Conservation (phyloP, 257 asterid species). For the Handroanthus guayacan region DNA sequence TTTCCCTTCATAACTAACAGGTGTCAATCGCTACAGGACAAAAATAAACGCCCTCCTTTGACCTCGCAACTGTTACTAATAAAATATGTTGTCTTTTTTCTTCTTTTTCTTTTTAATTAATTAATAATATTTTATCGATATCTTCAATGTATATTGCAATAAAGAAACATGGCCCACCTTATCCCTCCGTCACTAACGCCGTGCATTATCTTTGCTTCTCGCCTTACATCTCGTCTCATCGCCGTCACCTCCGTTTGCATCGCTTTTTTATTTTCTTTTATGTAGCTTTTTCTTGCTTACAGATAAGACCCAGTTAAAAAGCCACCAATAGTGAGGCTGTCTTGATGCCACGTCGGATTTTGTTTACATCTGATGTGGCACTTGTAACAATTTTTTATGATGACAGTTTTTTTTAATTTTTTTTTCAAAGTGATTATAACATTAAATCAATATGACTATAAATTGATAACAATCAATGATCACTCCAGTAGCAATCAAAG, state of each 20-base stretch:
- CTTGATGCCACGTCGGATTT: constrained; percentile 36
- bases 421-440: neutral
- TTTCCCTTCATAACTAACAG: neutral
- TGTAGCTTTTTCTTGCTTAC: neutral
- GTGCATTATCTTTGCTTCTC: constrained; percentile 12
- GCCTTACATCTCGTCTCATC: constrained; percentile 35
- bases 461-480: too few species aligned
- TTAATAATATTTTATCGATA: neutral
- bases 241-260: constrained; percentile 41
- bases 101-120: neutral
- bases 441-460: too few species aligned
- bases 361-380: constrained; percentile 35
- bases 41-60: constrained; percentile 4
- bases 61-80: constrained; percentile 15
- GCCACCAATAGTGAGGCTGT: constrained; percentile 17
- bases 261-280: neutral
- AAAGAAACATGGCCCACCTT: constrained; percentile 24
- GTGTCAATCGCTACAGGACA: constrained; percentile 16
- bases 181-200: constrained; percentile 40
- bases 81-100: neutral
- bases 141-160: constrained; percentile 11
- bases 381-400: neutral
- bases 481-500: too few species aligned
- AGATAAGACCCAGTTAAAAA: constrained; percentile 39
- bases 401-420: neutral